Base-by-base conservation (phyloP, 176 grass and related monocot genomes). In the Oryza longistaminata region DNA sequence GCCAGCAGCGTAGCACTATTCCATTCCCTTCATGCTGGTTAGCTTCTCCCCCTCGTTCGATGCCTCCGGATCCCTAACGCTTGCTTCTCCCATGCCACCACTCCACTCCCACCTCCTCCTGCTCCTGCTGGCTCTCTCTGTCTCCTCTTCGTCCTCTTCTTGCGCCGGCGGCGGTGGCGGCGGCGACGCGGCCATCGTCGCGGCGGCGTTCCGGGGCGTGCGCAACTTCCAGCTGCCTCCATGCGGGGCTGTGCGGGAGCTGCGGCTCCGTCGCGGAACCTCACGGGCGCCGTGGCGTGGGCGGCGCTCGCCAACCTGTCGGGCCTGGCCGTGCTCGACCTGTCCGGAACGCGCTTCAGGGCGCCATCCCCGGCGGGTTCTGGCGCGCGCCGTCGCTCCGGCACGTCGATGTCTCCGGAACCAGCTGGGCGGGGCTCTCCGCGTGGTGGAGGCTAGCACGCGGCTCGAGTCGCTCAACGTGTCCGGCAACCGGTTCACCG, bases 401-500 rank as follows among this genome's bases (percentile, higher is more conserved):
- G 2, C 14, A 60, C 11, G 84, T 99, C 2, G 91, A 99, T 72
- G 45, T 99, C 11, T 82, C 96, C 2, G 13, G 33, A 99, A 99
- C 84, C 94, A 84, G 74, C 76, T 99, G 19, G 93, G 96, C 37
- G 96, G 93, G 49, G 82, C 86, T 9, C 90, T 99, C 73, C 86
- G 93, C 11, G 64, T 96, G 21, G 64, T 96, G 1, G 66, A 31
- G 16, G 40, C 62, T 0, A 87, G 10, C 81, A 22, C 83, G 14
- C 55, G 25, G 5, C 87, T 98, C 1, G 43, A 3, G 55, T 89
- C 83, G 17, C 90, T 99, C 44, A 83, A 96, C 81, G 83, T 96
- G 21, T 96, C 96, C 17, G 90, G 74, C 24, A 99, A 99, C 88
- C 85, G 96, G 42, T 94, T 99, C 75, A 99, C 90, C 10, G 88